Percentiles rank a stretch among this genome's conserved stretches.
These are phyloP conservation scores for Eucalyptus brandiana DNA, from an alignment of 345 rosid species.

Conservation along the genomic window DNA sequence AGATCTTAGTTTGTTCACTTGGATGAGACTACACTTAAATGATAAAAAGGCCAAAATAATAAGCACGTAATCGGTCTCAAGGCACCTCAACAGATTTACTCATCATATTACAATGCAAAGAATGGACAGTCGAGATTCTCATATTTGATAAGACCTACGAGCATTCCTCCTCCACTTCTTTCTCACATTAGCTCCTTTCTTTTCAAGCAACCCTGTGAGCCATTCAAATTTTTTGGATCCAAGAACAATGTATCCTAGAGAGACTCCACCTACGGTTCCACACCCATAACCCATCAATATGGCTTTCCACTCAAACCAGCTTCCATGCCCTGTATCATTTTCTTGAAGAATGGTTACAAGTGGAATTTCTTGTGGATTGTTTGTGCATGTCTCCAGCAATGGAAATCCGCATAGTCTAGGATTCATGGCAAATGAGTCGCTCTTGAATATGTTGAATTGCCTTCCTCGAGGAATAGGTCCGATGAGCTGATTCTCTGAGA, in stretches of 20 bases:
- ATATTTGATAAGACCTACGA: background rate
- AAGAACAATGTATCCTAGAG: background rate
- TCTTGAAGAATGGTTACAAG: background rate
- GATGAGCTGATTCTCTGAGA: no score
- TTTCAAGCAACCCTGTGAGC: slow-evolving; percentile 14
- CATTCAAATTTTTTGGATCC: background rate
- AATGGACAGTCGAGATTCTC: background rate
- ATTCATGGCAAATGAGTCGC: no score
- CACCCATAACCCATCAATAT: background rate
- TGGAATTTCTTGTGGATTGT: background rate
- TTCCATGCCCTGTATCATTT: background rate
- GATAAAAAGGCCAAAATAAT: background rate
- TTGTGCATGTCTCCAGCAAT: no score
- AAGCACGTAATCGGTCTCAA: background rate
- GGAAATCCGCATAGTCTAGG: no score
- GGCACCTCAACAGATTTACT: background rate
- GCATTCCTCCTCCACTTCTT: slow-evolving; percentile 7
- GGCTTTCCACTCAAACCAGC: background rate
- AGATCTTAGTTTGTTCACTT: no score
- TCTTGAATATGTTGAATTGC: no score
- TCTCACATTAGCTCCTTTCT: slow-evolving; percentile 32
- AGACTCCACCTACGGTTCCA: background rate
- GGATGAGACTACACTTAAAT: background rate
- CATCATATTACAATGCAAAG: background rate
- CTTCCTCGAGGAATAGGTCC: no score